Base-by-base conservation (phyloP, 192 early-diverging fungal genomes). In the Coemansia furcata region DNA sequence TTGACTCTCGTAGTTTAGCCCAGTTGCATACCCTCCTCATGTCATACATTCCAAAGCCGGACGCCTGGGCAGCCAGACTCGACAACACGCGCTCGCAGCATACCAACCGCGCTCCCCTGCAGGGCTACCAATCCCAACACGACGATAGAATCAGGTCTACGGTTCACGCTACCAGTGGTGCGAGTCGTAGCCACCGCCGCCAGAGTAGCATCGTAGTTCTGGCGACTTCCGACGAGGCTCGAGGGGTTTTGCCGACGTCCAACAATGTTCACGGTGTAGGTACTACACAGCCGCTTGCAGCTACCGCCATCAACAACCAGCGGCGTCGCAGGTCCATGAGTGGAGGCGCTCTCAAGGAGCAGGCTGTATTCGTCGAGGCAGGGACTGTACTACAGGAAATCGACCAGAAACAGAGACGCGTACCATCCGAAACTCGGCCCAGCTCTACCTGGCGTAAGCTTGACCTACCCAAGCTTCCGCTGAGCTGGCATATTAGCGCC, bases 21-120 rank as follows among this genome's bases (percentile, higher is more conserved):
- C 37, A 60, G 40, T 30, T 63, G 61, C 63, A 65, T 30, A 65
- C 43, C 15, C 32, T 12, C 15, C 12, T 50, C 40, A 69, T 76
- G 73, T 55, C 63, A 19, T 76, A 76, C 55, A 76, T 69, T 21
- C 73, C 73, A 62, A 62, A 68, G 40, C 64, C 67, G 12, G 54
- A 57, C 54, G 54, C 54, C 54, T 57, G 54, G 54, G 54, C 54
- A 35, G 54, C 30, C 54, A 57, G 54, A 57, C 30, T 57, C 30
- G 54, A 57, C 54, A 57, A 57, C 54, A 57, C 54, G 54, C 54
- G 54, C 50, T 52, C 50, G 12, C 50, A 52, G 50, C 26, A 52
- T 9, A 30, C 50, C 26, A 52, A 15, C 50, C 50, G 44, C 44
- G 6, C 19, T 3, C 15, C n/a, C 23, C 10, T 23, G 23, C 47